phyloP scores from a whole-genome alignment of 1,284 basidiomycete species.

The Cryptococcus wingfieldii region DNA sequence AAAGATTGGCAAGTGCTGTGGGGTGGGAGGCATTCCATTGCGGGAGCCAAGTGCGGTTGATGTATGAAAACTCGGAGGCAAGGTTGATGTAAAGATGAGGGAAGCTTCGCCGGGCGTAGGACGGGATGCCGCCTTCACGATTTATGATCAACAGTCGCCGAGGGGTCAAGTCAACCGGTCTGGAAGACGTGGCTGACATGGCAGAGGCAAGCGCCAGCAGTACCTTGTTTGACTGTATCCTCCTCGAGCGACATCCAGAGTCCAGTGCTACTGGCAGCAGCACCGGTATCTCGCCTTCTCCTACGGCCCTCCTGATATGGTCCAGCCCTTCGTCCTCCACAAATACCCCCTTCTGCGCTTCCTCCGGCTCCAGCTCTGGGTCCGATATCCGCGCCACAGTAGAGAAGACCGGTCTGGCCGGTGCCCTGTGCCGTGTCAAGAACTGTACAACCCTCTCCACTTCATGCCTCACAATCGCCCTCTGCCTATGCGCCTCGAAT shows the following conservation, averaged over 20 bases:
- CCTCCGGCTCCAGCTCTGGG: not conserved
- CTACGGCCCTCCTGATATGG: slow-evolving; percentile 79
- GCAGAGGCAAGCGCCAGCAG: slow-evolving; percentile 81
- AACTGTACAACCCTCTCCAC: slow-evolving; percentile 76
- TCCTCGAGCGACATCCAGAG: slow-evolving; percentile 77
- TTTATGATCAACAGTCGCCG: slow-evolving; percentile 97
- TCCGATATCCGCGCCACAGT: slow-evolving; percentile 67
- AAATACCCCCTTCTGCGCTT: slow-evolving; percentile 32
- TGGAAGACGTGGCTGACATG: slow-evolving; percentile 57
- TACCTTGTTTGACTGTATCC: slow-evolving; percentile 85
- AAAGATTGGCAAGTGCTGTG: slow-evolving; percentile 78
- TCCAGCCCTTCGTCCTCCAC: slow-evolving; percentile 66
- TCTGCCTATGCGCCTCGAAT: slow-evolving; percentile 33
- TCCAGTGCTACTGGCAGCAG: slow-evolving; percentile 91
- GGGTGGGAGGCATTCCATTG: slow-evolving; percentile 77
- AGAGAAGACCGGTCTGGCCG: slow-evolving; percentile 79
- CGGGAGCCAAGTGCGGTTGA: slow-evolving; percentile 75
- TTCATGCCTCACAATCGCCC: slow-evolving; percentile 75
- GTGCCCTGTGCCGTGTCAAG: slow-evolving; percentile 77
- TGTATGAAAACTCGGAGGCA: slow-evolving; percentile 79
- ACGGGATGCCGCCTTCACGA: slow-evolving; percentile 93
- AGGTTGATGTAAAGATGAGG: slow-evolving; percentile 97
- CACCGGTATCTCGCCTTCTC: slow-evolving; percentile 91
- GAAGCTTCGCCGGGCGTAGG: slow-evolving; percentile 88
- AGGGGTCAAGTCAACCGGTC: slow-evolving; percentile 67